Conservation (phyloP, 768 basidiomycete species). For the Cystofilobasidium bisporidii region DNA sequence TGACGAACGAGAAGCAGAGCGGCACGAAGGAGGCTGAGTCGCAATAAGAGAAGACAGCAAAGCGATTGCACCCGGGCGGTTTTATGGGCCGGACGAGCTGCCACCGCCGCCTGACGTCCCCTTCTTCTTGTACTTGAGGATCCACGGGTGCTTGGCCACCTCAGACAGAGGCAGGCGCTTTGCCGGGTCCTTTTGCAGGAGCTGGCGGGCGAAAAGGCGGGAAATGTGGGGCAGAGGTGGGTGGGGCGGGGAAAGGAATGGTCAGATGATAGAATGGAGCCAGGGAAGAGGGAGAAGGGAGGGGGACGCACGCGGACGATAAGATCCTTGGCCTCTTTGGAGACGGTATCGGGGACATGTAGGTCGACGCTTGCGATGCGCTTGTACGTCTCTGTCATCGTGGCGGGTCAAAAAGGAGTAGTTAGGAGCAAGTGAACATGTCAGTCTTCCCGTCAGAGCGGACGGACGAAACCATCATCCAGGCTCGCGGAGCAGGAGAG, state of each 20-base stretch:
- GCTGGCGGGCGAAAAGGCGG: constrained; percentile 44
- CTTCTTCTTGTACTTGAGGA: constrained; percentile 43
- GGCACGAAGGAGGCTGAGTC: no score
- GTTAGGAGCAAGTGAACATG: background rate
- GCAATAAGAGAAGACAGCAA: no score
- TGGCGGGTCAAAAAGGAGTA: background rate
- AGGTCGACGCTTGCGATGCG: constrained; percentile 84
- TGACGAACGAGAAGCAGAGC: no score
- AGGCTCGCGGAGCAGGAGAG: no score
- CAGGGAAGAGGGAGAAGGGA: constrained; percentile 29
- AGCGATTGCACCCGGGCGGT: no score
- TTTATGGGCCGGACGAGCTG: no score
- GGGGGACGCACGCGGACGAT: constrained; percentile 49
- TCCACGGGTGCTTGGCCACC: constrained; percentile 78
- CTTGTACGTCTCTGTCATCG: constrained; percentile 64
- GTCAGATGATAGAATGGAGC: constrained; percentile 43
- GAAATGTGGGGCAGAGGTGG: background rate
- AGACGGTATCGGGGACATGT: constrained; percentile 52
- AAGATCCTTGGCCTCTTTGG: constrained; percentile 58
- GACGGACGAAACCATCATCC: no score
- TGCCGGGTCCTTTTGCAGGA: constrained; percentile 66
- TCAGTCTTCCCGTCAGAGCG: no score
- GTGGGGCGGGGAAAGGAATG: background rate
- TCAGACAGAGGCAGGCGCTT: constrained; percentile 63
- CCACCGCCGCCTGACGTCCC: background rate